These are phyloP conservation scores for Cutaneotrichosporon arboriforme DNA, from an alignment of 1,284 basidiomycete genomes.

Conservation along the genomic window DNA sequence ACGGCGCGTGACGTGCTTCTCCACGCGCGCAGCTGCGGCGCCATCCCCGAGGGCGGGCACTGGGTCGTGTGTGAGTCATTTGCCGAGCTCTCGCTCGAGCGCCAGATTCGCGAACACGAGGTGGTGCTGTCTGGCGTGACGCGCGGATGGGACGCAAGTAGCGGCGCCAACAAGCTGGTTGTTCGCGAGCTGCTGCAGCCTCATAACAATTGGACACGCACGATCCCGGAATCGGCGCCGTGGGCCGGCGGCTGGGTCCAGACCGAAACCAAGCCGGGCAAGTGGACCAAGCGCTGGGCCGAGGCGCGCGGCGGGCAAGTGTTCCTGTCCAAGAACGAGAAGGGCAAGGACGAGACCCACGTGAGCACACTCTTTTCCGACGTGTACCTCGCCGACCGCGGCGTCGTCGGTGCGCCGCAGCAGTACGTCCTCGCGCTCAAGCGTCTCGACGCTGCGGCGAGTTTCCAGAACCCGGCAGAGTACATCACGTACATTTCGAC, in stretches of 20 bases:
- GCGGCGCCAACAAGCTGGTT: conserved; percentile 70
- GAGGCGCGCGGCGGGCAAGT: conserved; percentile 74
- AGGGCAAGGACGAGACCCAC: conserved; percentile 66
- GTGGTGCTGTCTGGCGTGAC: conserved; percentile 60
- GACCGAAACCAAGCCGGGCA: conserved; percentile 78
- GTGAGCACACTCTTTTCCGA: conserved; percentile 65
- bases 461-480: conserved; percentile 77
- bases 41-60: conserved; percentile 16
- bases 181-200: conserved; percentile 60
- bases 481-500: conserved; percentile 77
- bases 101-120: conserved; percentile 78
- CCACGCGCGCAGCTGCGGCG: conserved; percentile 7
- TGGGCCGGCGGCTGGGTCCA: conserved; percentile 68
- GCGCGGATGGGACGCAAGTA: conserved; percentile 72
- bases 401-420: conserved; percentile 58
- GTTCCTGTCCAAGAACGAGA: conserved; percentile 79
- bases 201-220: conserved; percentile 7
- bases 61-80: conserved; percentile 45
- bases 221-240: conserved; percentile 66
- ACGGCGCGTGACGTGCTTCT: conserved; percentile 37
- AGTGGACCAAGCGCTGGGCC: conserved; percentile 86
- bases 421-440: conserved; percentile 76
- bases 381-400: conserved; percentile 63
- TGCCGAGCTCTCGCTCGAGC: conserved; percentile 54
- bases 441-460: conserved; percentile 66